Percentiles rank a stretch among this genome's conserved stretches.
These are phyloP conservation scores for Cladorrhinum sp. DNA, from an alignment of 2,329 filamentous ascomycete genomes.

Conservation along the genomic window DNA sequence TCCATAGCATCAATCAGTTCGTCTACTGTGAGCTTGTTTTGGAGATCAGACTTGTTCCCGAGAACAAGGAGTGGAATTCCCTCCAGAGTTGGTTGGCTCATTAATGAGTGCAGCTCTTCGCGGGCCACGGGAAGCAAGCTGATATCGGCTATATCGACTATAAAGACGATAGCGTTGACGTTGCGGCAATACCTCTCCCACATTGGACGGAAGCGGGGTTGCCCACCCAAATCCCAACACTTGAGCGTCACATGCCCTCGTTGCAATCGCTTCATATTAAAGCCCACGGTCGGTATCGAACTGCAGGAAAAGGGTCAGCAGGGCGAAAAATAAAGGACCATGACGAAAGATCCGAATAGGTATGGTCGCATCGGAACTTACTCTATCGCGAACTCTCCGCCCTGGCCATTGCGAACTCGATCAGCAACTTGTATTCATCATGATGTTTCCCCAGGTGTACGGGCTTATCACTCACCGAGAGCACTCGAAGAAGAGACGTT, in stretches of 20 bases:
- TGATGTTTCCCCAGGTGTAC: background rate
- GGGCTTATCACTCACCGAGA: constrained; percentile 70
- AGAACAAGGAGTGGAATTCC: constrained; percentile 91
- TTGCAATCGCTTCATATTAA: constrained; percentile 98
- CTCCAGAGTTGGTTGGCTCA: constrained; percentile 78
- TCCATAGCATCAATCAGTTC: constrained; percentile 92
- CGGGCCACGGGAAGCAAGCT: constrained; percentile 77
- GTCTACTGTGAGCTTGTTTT: constrained; percentile 87
- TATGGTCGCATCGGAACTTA: constrained; percentile 54
- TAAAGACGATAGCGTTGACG: constrained; percentile 97
- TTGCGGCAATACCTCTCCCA: constrained; percentile 98
- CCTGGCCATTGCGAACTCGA: constrained; percentile 53
- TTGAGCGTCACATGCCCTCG: constrained; percentile 98
- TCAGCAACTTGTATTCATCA: constrained; percentile 16
- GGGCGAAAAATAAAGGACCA: constrained; percentile 7
- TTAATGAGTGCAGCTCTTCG: constrained; percentile 86
- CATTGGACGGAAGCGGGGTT: constrained; percentile 96
- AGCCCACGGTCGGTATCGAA: constrained; percentile 96
- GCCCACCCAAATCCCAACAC: constrained; percentile 97
- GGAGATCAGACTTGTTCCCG: constrained; percentile 95
- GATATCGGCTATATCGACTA: constrained; percentile 91
- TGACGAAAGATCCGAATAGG: constrained; percentile 16
- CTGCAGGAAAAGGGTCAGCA: constrained; percentile 53
- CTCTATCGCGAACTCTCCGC: constrained; percentile 98
- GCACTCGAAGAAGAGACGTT: constrained; percentile 86